Percentiles rank a stretch among this genome's conserved stretches.
Conservation (phyloP, 805 yeast genomes). For the Ogataea polymorpha region DNA sequence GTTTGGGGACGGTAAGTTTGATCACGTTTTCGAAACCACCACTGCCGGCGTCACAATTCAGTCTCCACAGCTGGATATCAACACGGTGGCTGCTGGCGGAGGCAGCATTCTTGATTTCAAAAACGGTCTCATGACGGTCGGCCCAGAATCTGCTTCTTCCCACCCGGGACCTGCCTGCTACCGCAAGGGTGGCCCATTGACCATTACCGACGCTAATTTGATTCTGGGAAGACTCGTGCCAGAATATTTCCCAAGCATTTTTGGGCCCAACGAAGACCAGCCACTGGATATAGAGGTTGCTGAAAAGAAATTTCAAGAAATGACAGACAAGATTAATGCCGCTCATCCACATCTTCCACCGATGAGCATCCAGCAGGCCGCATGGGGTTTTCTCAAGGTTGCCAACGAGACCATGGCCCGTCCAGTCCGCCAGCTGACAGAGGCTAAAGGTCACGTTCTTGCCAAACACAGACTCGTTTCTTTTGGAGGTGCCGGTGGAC, state of each 20-base stretch:
- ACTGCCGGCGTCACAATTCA: slow-evolving; percentile 83
- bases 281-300: slow-evolving; percentile 59
- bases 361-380: slow-evolving; percentile 64
- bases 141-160: slow-evolving; percentile 81
- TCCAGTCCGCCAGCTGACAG: slow-evolving; percentile 81
- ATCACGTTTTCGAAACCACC: slow-evolving; percentile 78
- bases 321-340: slow-evolving; percentile 55
- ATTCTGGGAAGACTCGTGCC: slow-evolving; percentile 67
- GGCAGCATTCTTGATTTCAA: slow-evolving; percentile 64
- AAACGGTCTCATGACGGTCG: slow-evolving; percentile 70
- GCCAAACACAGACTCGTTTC: slow-evolving; percentile 70
- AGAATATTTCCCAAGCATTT: slow-evolving; percentile 71
- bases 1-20: slow-evolving; percentile 61
- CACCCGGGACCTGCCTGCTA: slow-evolving; percentile 89
- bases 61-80: slow-evolving; percentile 79
- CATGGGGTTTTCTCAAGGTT: slow-evolving; percentile 75
- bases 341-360: slow-evolving; percentile 40
- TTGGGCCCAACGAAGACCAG: slow-evolving; percentile 74
- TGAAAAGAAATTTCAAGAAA: slow-evolving; percentile 44
- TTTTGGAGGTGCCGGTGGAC: slow-evolving; percentile 95
- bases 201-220: slow-evolving; percentile 80
- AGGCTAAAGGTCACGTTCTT: slow-evolving; percentile 72
- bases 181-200: slow-evolving; percentile 77
- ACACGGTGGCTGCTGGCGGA: slow-evolving; percentile 39
- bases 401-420: slow-evolving; percentile 91